Evolutionary conservation across 2,329 filamentous ascomycete species (phyloP).

Genomic region (Amauroascus verrucosus): DNA sequence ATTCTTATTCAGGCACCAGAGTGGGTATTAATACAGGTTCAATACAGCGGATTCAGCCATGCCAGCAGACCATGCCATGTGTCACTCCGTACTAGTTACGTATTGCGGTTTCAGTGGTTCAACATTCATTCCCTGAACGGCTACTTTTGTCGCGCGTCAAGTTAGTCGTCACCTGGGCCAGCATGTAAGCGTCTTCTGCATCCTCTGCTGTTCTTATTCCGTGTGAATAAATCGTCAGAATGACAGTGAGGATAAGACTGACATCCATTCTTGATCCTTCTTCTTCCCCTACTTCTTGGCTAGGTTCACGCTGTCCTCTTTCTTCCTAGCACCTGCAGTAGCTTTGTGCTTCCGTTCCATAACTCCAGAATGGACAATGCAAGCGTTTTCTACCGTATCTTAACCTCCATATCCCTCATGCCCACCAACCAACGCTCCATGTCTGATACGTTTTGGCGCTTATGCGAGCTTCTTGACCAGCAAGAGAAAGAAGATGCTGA

Average conservation of each 20-base stretch:
- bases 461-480: constrained; percentile 13
- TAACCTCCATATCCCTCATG: constrained; percentile 4
- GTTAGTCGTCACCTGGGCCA: too few relatives aligned
- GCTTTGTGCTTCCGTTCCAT: not conserved
- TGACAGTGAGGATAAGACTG: not conserved
- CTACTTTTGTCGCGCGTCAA: not conserved
- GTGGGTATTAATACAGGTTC: not conserved
- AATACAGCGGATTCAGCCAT: not conserved
- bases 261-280: not conserved
- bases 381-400: constrained; percentile 10
- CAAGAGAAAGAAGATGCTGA: constrained; percentile 6
- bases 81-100: constrained; percentile 2
- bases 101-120: constrained; percentile 3
- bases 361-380: constrained; percentile 4
- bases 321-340: not conserved
- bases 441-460: constrained; percentile 10
- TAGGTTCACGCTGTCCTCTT: not conserved
- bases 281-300: not conserved
- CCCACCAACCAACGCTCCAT: constrained; percentile 5
- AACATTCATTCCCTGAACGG: not conserved
- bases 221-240: not conserved
- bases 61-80: constrained; percentile 1
- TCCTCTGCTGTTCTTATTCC: not conserved
- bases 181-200: too few relatives aligned
- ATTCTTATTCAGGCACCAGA: not conserved